Evolutionary conservation across 2,329 filamentous ascomycete species (phyloP), one percentile per base, ranked within the genome.

Genomic region (Fusarium sp.): DNA sequence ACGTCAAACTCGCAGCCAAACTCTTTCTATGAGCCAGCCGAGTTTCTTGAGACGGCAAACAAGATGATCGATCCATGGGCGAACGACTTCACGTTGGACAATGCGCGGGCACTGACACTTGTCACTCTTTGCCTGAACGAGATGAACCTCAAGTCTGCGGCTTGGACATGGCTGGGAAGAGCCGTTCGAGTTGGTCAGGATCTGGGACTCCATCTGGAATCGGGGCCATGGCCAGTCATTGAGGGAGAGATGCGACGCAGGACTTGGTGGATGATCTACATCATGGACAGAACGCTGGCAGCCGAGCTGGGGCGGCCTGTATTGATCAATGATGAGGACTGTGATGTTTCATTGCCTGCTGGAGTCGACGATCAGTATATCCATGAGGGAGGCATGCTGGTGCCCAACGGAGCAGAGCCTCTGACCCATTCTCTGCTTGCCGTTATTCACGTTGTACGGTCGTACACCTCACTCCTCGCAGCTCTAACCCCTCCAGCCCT

Each of bases 231-330:
- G 88, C 89, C 93, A 3, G 87, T 91, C 1, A 86, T 97, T 16
- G 95, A 98, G 78, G 90, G 90, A 13, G 96, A 98, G 82, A 95
- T 96, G 91, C 91, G 95, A 64, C 91, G 94, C 70, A 89, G 95
- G 65, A 90, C 97, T 3, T 99, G 96, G 96, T 99, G 97, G 95
- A 91, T 94, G 16, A 90, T 98, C 66, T 98, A 98, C 83, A 91
- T 95, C 52, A 91, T 95, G 85, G 97, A 99, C 84, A 91, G 95
- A 71, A 89, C 94, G 29, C 85, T 97, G 59, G 92, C 95, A 0
- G 86, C 97, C 14, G 95, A 98, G 80, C 87, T 95, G 36, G 94
- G 94, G 10, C 91, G 93, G 60, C 95, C 96, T 1, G 90, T 94
- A 65, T 84, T 95, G 74, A 97, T 98, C 79, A 89, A 95, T 79